phyloP scores from a whole-genome alignment of 148 eudicot species.

The Rhododendron simsii region DNA sequence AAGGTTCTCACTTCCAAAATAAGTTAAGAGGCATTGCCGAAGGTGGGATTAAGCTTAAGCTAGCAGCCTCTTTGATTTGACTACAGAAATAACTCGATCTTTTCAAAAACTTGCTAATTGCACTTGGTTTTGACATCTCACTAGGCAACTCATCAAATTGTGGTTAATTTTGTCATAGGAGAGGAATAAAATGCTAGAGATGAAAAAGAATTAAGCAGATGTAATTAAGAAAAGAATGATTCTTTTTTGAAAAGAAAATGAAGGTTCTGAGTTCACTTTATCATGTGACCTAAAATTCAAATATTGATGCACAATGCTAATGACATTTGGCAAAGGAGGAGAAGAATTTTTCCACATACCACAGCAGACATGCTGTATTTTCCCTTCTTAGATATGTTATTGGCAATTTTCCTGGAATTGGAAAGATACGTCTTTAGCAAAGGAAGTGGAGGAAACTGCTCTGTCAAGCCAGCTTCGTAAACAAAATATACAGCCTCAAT shows the following conservation, averaged over 20 bases:
- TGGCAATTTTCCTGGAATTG: constrained; percentile 18
- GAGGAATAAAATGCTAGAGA: not conserved
- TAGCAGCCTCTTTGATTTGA: not conserved
- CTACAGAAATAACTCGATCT: not conserved
- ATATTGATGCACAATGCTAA: not conserved
- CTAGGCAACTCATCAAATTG: not conserved
- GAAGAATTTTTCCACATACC: not conserved
- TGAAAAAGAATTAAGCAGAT: not conserved
- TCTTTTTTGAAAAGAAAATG: not conserved
- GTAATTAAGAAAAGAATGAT: not conserved
- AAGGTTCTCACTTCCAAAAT: not conserved
- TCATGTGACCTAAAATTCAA: not conserved
- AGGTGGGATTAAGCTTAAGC: not conserved
- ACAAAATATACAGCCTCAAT: constrained; percentile 57
- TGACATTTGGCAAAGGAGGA: not conserved
- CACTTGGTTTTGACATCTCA: not conserved
- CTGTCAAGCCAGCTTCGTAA: constrained; percentile 41
- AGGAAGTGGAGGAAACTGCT: constrained; percentile 40
- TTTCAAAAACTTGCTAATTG: not conserved
- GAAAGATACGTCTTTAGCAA: constrained; percentile 37
- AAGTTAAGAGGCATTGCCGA: not conserved
- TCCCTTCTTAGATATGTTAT: constrained; percentile 13
- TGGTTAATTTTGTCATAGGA: not conserved
- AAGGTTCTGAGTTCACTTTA: not conserved
- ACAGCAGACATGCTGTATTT: constrained; percentile 6